Evolutionary conservation across 1,284 basidiomycete genomes (phyloP), one percentile per base, ranked within the genome.

Genomic region (Trichosporon sp.): DNA sequence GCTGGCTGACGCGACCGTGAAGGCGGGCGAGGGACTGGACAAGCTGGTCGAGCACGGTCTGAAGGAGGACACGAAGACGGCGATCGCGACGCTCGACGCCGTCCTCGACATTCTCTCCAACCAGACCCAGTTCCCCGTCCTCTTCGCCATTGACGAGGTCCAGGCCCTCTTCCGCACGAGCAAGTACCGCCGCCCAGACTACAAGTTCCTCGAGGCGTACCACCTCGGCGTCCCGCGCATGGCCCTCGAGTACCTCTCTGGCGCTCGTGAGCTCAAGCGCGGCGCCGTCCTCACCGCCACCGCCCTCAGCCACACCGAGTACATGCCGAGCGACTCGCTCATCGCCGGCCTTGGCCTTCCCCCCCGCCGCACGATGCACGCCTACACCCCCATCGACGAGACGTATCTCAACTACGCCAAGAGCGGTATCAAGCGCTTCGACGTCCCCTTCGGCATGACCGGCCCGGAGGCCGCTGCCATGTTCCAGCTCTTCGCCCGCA

Each of bases 131-230:
- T 78, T 82, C 75, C 91, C 94, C 0, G 88, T 96, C 1, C 78
- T 97, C 6, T 80, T 95, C 29, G 93, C 92, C 0, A 81, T 96
- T 0, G 95, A 97, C 73, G 91, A 95, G 70, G 86, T 89, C 71
- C 93, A 96, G 75, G 84, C 89, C 0, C 81, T 96, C 33, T 95
- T 91, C 76, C 82, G 85, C 72, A 84, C 84, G 56, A 86, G 88
- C 0, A 77, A 82, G 19, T 97, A 96, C 82, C 86, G 88, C 44
- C 88, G 92, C 64, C 89, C 91, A 1, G 87, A 89, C 61, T 94
- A 88, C 78, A 81, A 83, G 10, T 73, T 81, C 6, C 86, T 97
- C 62, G 86, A 89, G 69, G 81, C 90, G 0, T 92, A 89, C 74
- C 89, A 95, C 73, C 84, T 98, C 3, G 89, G 89, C 9, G 80